phyloP scores from a whole-genome alignment of 208 protist species.

The Wallacemonas collosoma region DNA sequence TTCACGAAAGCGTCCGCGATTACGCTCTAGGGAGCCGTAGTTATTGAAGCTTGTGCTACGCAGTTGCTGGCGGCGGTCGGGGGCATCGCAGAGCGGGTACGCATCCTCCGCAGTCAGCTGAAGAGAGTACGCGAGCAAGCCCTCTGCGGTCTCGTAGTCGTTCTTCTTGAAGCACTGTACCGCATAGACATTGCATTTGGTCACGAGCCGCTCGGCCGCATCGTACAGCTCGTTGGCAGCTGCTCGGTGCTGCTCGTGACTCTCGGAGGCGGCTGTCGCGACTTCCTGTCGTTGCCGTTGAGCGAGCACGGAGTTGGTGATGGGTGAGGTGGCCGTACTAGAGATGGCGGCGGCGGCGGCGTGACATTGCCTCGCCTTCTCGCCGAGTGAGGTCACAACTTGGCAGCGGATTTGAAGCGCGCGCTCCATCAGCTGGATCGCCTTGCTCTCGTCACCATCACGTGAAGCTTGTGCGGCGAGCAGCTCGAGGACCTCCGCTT shows the following conservation, averaged over 20 bases:
- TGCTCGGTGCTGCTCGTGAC: conserved; percentile 23
- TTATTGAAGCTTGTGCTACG: conserved; percentile 89
- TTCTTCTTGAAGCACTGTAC: conserved; percentile 79
- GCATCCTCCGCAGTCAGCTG: conserved; percentile 68
- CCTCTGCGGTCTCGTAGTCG: conserved; percentile 57
- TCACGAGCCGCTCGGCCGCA: conserved; percentile 74
- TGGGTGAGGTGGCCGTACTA: conserved; percentile 1
- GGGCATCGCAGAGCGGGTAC: conserved; percentile 65
- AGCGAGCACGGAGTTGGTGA: not conserved
- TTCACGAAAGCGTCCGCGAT: conserved; percentile 75
- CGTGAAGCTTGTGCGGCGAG: conserved; percentile 54
- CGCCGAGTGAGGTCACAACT: conserved; percentile 28
- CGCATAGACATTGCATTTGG: conserved; percentile 70
- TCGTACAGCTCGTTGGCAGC: conserved; percentile 52
- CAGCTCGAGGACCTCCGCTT: conserved; percentile 67
- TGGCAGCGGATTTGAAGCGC: conserved; percentile 76
- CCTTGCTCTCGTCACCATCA: conserved; percentile 50
- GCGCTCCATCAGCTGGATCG: conserved; percentile 78
- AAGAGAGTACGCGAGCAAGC: conserved; percentile 67
- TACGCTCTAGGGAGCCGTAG: conserved; percentile 88
- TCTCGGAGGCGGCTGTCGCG: conserved; percentile 11
- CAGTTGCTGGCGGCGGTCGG: conserved; percentile 66
- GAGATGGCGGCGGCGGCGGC: not conserved
- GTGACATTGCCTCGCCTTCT: conserved; percentile 18
- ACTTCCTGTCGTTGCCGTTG: conserved; percentile 20